Base-by-base conservation (phyloP, 1,284 basidiomycete species). In the Trametes pubescens region DNA sequence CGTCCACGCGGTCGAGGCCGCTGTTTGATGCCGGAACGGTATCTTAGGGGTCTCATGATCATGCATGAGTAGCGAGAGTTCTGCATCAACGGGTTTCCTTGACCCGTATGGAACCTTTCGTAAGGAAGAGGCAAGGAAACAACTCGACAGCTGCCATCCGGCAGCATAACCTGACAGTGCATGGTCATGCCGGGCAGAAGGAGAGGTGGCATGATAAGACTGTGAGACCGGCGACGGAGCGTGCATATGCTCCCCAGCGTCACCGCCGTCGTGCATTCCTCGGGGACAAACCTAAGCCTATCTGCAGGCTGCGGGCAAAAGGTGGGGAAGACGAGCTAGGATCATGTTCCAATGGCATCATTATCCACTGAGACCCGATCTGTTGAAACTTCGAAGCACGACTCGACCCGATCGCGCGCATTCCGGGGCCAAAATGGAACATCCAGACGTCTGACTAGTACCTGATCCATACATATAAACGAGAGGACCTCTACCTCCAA, bases 401-500 rank as follows among this genome's bases (percentile, higher is more conserved):
- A 38, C 21, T 24, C 24, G 44, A 11, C 7, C 8, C 44, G 16
- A 43, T 43, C 40, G 40, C 40, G 59, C 51, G 34, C 32, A 56
- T 56, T 56, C 60, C 47, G 29, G 32, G 21, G 11, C 54, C 44
- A 53, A 56, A 56, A 55, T 61, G 53, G 47, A 44, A 51, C 60
- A 61, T 56, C 53, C 60, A 56, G 48, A n/a, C n/a, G n/a, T n/a
- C n/a, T n/a, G n/a, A 56, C 38, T 43, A n/a, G 60, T 59, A 67
- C 61, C 62, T 58, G 40, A 57, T 24, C 46, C 29, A 57, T 29
- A 55, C 38, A 47, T 38, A 22, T 38, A 37, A 55, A 63, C n/a
- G 47, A 55, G 34, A 51, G 57, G 58, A 66, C 61, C 65, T 66
- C 65, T 66, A 66, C 63, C 55, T 51, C 65, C 61, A 63, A 58